Conservation (phyloP, 139 green algal genomes). For the Micractinium conductrix region DNA sequence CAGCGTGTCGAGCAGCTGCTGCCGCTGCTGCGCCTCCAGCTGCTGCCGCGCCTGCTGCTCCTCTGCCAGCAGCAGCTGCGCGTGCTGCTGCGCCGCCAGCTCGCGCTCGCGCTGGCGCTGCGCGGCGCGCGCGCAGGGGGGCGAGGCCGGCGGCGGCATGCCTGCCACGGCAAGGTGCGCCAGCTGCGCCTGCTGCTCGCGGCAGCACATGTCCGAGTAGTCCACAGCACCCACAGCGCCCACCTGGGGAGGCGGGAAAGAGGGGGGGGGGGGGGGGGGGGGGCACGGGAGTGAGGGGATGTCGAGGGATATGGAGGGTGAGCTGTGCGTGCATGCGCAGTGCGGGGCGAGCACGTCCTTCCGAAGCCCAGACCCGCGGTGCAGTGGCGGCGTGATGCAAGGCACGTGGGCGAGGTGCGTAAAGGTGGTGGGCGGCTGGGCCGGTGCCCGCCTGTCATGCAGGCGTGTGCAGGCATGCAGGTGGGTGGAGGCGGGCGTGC, state of each 20-base stretch:
- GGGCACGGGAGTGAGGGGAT: neutral
- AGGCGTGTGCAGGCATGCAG: too few relatives aligned
- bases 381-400: too few relatives aligned
- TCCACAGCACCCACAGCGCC: slow-evolving; percentile 8
- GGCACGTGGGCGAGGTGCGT: too few relatives aligned
- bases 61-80: too few relatives aligned
- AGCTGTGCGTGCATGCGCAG: neutral
- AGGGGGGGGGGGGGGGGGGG: neutral
- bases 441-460: neutral
- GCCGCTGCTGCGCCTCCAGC: neutral
- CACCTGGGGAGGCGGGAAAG: neutral
- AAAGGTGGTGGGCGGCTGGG: too few relatives aligned
- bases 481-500: neutral
- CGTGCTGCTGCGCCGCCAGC: neutral
- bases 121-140: too few relatives aligned
- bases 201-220: neutral
- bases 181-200: slow-evolving; percentile 16
- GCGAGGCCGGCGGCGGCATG: neutral
- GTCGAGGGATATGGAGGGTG: neutral
- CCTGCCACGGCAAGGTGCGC: neutral
- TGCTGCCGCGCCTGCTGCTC: neutral
- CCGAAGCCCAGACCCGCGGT: too few relatives aligned
- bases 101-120: too few relatives aligned
- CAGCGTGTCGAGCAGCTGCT: too few relatives aligned
- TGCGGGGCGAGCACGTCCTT: neutral